Evolutionary conservation across 768 basidiomycete genomes (phyloP).

Genomic region (Xerocomellus amylosporus): DNA sequence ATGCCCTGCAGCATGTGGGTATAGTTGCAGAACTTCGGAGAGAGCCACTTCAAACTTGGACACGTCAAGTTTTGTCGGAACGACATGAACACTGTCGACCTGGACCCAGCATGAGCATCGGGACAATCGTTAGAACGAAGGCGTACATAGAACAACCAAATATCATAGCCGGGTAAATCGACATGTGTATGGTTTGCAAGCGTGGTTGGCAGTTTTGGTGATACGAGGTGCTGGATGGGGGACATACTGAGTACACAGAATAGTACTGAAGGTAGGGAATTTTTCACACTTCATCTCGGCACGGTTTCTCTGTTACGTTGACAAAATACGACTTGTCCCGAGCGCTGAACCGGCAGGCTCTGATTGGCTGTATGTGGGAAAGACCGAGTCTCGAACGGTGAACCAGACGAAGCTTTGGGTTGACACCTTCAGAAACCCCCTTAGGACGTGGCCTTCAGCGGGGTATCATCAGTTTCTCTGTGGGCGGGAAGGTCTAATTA

Average conservation of each 20-base stretch:
- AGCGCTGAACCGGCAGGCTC: no score
- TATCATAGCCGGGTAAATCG: conserved; percentile 17
- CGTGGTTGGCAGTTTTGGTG: conserved; percentile 8
- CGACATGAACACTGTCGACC: conserved; percentile 4
- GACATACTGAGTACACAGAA: background rate
- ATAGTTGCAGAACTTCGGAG: conserved; percentile 11
- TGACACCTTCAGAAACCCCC: no score
- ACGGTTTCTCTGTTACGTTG: no score
- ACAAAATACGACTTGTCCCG: no score
- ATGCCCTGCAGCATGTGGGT: conserved; percentile 13
- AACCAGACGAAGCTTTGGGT: no score
- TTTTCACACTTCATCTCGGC: no score
- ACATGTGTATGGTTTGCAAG: conserved; percentile 3
- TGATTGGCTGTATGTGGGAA: no score
- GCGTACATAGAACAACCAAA: conserved; percentile 12
- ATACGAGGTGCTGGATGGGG: conserved; percentile 2
- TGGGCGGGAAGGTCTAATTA: no score
- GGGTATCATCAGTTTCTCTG: no score
- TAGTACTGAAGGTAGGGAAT: background rate
- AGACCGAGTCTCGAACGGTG: no score
- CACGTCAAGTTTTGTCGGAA: conserved; percentile 4
- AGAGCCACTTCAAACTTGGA: conserved; percentile 7
- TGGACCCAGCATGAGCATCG: background rate
- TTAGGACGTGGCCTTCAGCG: no score
- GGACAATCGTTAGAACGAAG: background rate